phyloP scores from a whole-genome alignment of 192 early-diverging fungal species.

The Podila epigama region DNA sequence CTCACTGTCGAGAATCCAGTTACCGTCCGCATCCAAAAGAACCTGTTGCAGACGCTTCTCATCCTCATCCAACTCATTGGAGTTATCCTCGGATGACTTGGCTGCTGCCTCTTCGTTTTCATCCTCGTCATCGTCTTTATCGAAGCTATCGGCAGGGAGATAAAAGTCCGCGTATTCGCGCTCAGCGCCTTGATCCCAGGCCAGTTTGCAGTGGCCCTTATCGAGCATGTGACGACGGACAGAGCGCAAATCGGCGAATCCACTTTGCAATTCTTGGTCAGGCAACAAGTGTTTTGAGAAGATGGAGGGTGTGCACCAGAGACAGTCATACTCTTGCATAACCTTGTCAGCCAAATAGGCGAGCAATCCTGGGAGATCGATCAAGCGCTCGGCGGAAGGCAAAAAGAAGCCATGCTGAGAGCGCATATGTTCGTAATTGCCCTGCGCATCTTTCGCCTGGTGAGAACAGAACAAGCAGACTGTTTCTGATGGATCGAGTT shows the following conservation, averaged over 20 bases:
- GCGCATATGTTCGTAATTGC: slow-evolving; percentile 42
- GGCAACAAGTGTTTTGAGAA: slow-evolving; percentile 26
- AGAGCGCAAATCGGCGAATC: slow-evolving; percentile 15
- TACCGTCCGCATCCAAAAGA: slow-evolving; percentile 36
- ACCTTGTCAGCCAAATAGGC: slow-evolving; percentile 41
- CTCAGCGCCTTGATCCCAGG: slow-evolving; percentile 41
- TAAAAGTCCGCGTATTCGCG: slow-evolving; percentile 45
- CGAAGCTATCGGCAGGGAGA: slow-evolving; percentile 4
- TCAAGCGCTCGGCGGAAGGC: slow-evolving; percentile 29
- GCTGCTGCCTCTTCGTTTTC: background rate
- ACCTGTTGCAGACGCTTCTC: slow-evolving; percentile 25
- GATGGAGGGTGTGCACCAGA: slow-evolving; percentile 47
- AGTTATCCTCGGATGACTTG: slow-evolving; percentile 16
- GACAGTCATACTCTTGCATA: slow-evolving; percentile 18
- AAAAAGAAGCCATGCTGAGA: slow-evolving; percentile 42
- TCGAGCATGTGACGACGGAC: slow-evolving; percentile 49
- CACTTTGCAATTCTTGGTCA: slow-evolving; percentile 28
- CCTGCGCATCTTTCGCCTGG: slow-evolving; percentile 59
- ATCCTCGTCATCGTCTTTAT: slow-evolving; percentile 2
- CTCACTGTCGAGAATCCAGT: slow-evolving; percentile 37
- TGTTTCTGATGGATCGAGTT: slow-evolving; percentile 62
- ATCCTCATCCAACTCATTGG: slow-evolving; percentile 38
- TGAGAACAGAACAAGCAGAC: slow-evolving; percentile 96
- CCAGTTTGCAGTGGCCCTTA: slow-evolving; percentile 49
- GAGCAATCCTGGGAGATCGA: slow-evolving; percentile 37